phyloP scores from a whole-genome alignment of 163 green algal species.

The Scenedesmus sp. region DNA sequence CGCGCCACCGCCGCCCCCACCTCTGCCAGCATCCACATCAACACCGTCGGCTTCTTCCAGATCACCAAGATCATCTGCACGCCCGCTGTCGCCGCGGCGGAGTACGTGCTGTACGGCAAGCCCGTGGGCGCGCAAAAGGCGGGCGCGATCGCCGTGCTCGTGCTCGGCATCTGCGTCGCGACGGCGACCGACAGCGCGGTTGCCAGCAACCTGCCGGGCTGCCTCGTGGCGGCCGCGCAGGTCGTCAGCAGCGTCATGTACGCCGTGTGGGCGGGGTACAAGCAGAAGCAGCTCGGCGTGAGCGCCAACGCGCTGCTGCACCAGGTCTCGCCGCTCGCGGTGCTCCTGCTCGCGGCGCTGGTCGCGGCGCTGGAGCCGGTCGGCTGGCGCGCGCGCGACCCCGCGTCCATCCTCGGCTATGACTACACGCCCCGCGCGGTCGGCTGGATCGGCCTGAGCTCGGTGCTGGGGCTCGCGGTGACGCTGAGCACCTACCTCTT shows the following conservation, averaged over 20 bases:
- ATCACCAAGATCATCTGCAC: slow-evolving; percentile 4
- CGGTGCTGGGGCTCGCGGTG: slow-evolving; percentile 78
- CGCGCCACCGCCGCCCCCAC: no score
- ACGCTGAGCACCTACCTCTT: slow-evolving; percentile 85
- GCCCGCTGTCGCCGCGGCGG: background rate
- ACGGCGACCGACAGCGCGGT: background rate
- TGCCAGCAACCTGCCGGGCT: background rate
- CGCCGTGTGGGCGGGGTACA: no score
- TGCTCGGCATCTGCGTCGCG: background rate
- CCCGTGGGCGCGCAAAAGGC: background rate
- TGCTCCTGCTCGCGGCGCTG: background rate
- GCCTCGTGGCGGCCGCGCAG: background rate
- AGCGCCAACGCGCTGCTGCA: background rate
- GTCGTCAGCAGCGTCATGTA: no score
- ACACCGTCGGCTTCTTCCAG: slow-evolving; percentile 7
- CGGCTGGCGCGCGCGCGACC: background rate
- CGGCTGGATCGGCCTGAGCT: slow-evolving; percentile 57
- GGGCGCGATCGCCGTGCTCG: background rate
- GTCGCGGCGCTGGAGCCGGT: background rate
- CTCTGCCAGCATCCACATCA: background rate
- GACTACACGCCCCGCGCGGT: background rate
- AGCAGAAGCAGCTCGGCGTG: no score
- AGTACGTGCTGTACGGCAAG: slow-evolving; percentile 1
- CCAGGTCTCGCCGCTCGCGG: background rate
- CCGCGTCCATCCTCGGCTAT: background rate